These are phyloP conservation scores for Scenedesmus sp. DNA, from an alignment of 163 green algal species.

Conservation along the genomic window DNA sequence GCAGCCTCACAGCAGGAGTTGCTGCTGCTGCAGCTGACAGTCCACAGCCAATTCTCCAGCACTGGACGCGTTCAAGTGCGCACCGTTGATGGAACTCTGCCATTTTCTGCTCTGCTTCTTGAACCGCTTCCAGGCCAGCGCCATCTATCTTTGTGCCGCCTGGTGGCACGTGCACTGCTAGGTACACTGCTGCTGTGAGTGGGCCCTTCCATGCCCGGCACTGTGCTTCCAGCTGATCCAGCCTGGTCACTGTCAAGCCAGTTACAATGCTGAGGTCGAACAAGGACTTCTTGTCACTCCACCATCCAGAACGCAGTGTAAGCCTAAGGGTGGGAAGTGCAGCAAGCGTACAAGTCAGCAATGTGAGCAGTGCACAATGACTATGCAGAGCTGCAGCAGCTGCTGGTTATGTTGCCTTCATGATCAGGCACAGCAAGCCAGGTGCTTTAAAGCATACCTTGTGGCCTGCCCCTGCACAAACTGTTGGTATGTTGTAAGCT, in stretches of 20 bases:
- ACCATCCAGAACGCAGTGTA: neutral
- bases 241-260: conserved; percentile 10
- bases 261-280: conserved; percentile 20
- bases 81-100: conserved; percentile 24
- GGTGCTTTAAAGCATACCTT: neutral
- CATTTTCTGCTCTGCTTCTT: neutral
- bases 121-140: neutral
- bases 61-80: neutral
- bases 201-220: conserved; percentile 19
- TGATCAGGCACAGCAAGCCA: neutral
- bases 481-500: conserved; percentile 1
- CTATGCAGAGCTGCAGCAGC: neutral
- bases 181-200: conserved; percentile 21
- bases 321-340: neutral
- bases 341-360: neutral
- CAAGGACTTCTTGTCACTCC: neutral
- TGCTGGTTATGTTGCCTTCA: neutral
- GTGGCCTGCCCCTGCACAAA: neutral
- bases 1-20: neutral
- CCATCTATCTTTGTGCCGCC: neutral
- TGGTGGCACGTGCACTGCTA: neutral
- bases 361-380: neutral
- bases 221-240: conserved; percentile 44
- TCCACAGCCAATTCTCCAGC: neutral
- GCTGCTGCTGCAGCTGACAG: neutral